Conservation (phyloP, 1,284 basidiomycete genomes). For the Omphalotus olearius region DNA sequence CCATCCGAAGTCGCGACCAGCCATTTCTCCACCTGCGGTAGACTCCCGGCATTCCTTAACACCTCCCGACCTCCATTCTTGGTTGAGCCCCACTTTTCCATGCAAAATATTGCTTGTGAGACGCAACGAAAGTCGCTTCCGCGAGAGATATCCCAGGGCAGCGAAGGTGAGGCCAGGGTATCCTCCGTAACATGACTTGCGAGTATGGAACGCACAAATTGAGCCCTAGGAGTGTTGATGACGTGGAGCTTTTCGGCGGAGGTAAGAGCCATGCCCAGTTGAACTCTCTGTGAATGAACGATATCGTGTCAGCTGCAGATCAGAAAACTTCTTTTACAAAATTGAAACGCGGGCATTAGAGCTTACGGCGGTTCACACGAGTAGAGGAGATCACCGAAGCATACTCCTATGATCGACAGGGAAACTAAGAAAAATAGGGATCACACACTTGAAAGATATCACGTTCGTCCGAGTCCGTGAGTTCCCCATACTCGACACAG, state of each 20-base stretch:
- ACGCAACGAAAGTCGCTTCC: conserved; percentile 37
- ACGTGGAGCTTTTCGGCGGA: conserved; percentile 73
- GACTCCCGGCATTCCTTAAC: conserved; percentile 27
- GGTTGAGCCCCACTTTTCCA: conserved; percentile 38
- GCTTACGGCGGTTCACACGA: too few relatives aligned
- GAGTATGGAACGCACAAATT: conserved; percentile 47
- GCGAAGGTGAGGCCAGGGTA: conserved; percentile 45
- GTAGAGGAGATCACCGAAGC: too few relatives aligned
- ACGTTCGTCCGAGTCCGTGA: conserved; percentile 54
- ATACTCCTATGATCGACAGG: too few relatives aligned
- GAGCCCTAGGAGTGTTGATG: conserved; percentile 44
- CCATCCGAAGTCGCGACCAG: conserved; percentile 29
- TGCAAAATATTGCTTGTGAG: conserved; percentile 46
- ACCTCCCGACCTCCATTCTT: neutral
- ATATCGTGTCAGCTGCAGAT: neutral
- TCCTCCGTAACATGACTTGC: conserved; percentile 34
- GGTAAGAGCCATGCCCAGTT: conserved; percentile 73
- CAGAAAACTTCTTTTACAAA: neutral
- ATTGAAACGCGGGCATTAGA: too few relatives aligned
- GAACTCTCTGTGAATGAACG: conserved; percentile 52
- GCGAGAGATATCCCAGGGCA: conserved; percentile 8
- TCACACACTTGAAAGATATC: conserved; percentile 67
- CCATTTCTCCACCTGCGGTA: conserved; percentile 52
- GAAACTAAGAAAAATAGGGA: neutral
- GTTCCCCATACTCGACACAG: conserved; percentile 66